These are phyloP conservation scores for Eimeria maxima DNA, from an alignment of 169 alveolate species.

Conservation along the genomic window DNA sequence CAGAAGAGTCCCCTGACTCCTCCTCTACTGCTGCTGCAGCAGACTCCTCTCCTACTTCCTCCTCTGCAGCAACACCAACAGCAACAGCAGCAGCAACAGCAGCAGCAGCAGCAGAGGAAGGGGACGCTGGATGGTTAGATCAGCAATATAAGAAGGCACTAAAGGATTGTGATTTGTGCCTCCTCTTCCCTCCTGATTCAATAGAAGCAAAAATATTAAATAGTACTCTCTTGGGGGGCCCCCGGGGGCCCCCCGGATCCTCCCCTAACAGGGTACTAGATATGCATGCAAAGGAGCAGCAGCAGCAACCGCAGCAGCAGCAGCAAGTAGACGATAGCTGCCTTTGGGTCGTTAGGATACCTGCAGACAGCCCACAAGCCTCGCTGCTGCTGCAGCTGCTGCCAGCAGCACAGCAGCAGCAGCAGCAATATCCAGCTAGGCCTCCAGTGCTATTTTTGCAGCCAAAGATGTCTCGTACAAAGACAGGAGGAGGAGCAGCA, in stretches of 20 bases:
- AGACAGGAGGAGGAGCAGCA: neutral
- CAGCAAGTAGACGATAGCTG: neutral
- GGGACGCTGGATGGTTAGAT: neutral
- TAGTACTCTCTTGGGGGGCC: neutral
- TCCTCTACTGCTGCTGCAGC: too few relatives aligned
- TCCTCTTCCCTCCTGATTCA: neutral
- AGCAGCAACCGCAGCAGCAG: too few relatives aligned
- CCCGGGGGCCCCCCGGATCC: too few relatives aligned
- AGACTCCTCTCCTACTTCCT: too few relatives aligned
- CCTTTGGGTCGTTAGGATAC: neutral
- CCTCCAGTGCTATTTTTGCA: neutral
- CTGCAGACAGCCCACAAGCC: neutral
- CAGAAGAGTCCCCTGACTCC: too few relatives aligned
- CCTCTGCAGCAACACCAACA: too few relatives aligned
- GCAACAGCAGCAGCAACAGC: too few relatives aligned
- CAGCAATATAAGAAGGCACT: neutral
- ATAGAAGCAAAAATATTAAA: neutral
- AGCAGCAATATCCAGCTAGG: constrained; percentile 21
- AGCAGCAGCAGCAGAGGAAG: too few relatives aligned
- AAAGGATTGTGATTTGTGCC: neutral
- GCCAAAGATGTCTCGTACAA: neutral
- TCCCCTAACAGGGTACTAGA: neutral
- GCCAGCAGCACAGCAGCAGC: neutral
- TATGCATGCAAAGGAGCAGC: too few relatives aligned
- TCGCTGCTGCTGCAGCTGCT: neutral